A percentile compares a stretch with the other conserved stretches of the same genome.
Conservation (phyloP, 345 rosid species). For the Populus euphratica region DNA sequence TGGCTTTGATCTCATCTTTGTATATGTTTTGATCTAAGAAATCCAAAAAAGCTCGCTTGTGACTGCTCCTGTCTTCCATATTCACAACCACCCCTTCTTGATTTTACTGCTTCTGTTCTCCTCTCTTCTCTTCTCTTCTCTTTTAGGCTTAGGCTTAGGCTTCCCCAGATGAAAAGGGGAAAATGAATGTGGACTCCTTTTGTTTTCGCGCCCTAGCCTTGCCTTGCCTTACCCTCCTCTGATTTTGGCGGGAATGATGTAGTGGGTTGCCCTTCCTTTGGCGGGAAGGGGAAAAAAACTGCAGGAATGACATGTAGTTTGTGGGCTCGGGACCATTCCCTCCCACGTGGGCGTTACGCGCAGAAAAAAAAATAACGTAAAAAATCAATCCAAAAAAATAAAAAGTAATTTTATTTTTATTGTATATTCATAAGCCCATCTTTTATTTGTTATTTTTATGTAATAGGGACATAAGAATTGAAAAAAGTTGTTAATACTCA, state of each 20-base stretch:
- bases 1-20: slow-evolving; percentile 71
- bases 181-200: not conserved
- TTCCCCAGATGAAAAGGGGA: not conserved
- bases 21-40: slow-evolving; percentile 72
- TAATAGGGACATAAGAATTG: too few species aligned
- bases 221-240: not conserved
- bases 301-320: not conserved
- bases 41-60: slow-evolving; percentile 75
- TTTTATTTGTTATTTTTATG: too few species aligned
- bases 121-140: slow-evolving; percentile 12
- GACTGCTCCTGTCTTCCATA: slow-evolving; percentile 66
- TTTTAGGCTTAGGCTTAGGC: not conserved
- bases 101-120: not conserved
- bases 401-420: too few species aligned
- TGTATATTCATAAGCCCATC: too few species aligned
- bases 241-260: slow-evolving; percentile 36
- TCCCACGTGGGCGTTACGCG: not conserved
- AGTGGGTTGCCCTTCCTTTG: slow-evolving; percentile 14
- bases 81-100: not conserved
- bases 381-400: too few species aligned
- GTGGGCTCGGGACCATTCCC: not conserved
- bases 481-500: too few species aligned
- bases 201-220: not conserved
- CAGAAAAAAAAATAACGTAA: too few species aligned
- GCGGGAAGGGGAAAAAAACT: slow-evolving; percentile 28